Conservation (phyloP, 257 asterid genomes). For the Nicotiana benthamiana region DNA sequence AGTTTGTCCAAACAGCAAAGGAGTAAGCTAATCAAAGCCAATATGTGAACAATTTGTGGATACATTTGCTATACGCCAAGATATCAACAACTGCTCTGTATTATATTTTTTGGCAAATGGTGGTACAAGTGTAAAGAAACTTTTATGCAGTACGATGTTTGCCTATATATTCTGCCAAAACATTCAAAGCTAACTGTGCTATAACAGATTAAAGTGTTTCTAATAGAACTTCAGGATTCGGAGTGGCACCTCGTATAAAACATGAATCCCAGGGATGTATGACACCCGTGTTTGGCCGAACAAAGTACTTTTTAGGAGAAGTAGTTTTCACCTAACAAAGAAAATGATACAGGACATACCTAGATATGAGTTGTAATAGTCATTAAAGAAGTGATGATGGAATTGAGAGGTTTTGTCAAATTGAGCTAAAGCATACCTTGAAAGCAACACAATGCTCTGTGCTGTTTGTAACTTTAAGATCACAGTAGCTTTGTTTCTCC, state of each 20-base stretch:
- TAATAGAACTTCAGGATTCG: conserved; percentile 6
- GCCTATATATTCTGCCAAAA: background rate
- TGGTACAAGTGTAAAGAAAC: background rate
- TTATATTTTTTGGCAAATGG: background rate
- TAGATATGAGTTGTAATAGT: conserved; percentile 1
- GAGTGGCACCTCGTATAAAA: conserved; percentile 58
- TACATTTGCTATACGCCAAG: background rate
- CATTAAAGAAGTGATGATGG: background rate
- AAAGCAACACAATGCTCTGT: conserved; percentile 72
- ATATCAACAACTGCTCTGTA: background rate
- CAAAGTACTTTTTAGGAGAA: conserved; percentile 79
- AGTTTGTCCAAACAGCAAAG: background rate
- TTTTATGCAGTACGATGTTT: background rate
- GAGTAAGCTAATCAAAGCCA: background rate
- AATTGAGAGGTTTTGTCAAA: background rate
- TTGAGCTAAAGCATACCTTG: conserved; percentile 35
- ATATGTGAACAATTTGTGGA: background rate
- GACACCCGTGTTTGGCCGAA: conserved; percentile 75
- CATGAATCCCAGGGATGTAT: conserved; percentile 67
- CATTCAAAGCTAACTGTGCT: background rate
- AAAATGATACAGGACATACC: background rate
- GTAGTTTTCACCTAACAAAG: conserved; percentile 74
- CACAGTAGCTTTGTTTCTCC: conserved; percentile 76
- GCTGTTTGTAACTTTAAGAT: conserved; percentile 66
- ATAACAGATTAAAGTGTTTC: background rate